Percentiles rank a stretch among this genome's conserved stretches.
Conservation (phyloP, 2,329 filamentous ascomycete genomes). For the Sporothrix mexicana region DNA sequence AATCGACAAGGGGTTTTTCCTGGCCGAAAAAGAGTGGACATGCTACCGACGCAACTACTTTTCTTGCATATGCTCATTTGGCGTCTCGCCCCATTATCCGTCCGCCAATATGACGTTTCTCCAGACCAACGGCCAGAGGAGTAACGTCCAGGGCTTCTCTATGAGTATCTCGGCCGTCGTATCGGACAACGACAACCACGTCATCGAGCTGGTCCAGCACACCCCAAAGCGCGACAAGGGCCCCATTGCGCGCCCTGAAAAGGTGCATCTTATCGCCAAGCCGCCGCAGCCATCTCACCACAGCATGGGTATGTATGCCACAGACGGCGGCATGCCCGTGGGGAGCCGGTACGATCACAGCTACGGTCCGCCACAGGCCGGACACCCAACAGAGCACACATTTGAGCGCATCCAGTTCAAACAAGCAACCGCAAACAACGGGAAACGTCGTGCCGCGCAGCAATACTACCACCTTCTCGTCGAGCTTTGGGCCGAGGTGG, state of each 20-base stretch:
- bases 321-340: slow-evolving; percentile 32
- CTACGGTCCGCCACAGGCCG: slow-evolving; percentile 48
- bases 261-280: slow-evolving; percentile 69
- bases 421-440: slow-evolving; percentile 91
- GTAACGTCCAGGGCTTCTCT: slow-evolving; percentile 75
- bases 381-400: slow-evolving; percentile 60
- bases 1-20: slow-evolving; percentile 90
- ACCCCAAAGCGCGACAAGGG: slow-evolving; percentile 92
- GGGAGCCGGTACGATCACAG: slow-evolving; percentile 50
- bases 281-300: slow-evolving; percentile 60
- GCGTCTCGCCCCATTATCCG: slow-evolving; percentile 63
- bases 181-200: slow-evolving; percentile 74
- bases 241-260: slow-evolving; percentile 75
- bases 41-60: slow-evolving; percentile 94
- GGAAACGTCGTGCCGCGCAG: slow-evolving; percentile 85
- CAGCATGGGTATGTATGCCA: slow-evolving; percentile 52
- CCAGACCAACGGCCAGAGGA: slow-evolving; percentile 55
- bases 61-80: slow-evolving; percentile 80
- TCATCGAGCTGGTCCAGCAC: slow-evolving; percentile 85
- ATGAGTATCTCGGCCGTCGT: slow-evolving; percentile 86
- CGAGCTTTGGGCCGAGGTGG: slow-evolving; percentile 76
- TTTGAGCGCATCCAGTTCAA: slow-evolving; percentile 97
- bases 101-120: slow-evolving; percentile 59
- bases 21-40: slow-evolving; percentile 82
- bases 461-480: slow-evolving; percentile 93